Base-by-base conservation (phyloP, 345 rosid species). In the Hibiscus syriacus region DNA sequence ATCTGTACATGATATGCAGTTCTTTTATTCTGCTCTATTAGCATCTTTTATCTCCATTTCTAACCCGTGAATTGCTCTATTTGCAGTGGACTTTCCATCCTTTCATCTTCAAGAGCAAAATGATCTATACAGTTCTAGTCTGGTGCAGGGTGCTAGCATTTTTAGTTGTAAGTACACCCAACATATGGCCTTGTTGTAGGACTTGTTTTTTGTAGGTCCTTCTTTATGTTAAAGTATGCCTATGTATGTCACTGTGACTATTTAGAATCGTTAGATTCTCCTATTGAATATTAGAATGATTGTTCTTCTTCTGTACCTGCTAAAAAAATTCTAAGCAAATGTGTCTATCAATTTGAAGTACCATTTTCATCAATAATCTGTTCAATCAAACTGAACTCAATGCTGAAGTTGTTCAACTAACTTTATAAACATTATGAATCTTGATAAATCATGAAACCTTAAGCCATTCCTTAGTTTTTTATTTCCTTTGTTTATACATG, bases 11-110 rank as follows among this genome's bases (percentile, higher is more conserved):
- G 60, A 19, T 26, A 23, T 68, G 22, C 25, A 23, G 53, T 52
- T 20, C 22, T 30, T 10, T 57, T 29, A 13, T 70, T 4, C 36
- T 16, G 38, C 64, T 64, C 32, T 54, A 53, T 74, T 56, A 11
- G 11, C 53, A 27, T 34, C 6, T 54, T 68, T 65, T 56, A 45
- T 38, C 3, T 45, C 54, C 66, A 6, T 10, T 63, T 25, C 32
- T 76, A 50, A 72, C 48, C 2, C 45, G 52, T 50, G 50, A 7
- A 23, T 3, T 74, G 9, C 41, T 54, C 41, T 54, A 49, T n/a
- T 80, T 80, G 82, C 93, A 92, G 99, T 95, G 99, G 99, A 92
- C 96, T 39, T 92, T 92, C 76, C 97, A 92, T 81, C 99, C 99
- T 62, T 95, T 95, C 84, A 73, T 95, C 77, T 75, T 89, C 77